These are phyloP conservation scores for Saksenaea oblongispora DNA, from an alignment of 371 early-diverging fungal species.

Conservation along the genomic window DNA sequence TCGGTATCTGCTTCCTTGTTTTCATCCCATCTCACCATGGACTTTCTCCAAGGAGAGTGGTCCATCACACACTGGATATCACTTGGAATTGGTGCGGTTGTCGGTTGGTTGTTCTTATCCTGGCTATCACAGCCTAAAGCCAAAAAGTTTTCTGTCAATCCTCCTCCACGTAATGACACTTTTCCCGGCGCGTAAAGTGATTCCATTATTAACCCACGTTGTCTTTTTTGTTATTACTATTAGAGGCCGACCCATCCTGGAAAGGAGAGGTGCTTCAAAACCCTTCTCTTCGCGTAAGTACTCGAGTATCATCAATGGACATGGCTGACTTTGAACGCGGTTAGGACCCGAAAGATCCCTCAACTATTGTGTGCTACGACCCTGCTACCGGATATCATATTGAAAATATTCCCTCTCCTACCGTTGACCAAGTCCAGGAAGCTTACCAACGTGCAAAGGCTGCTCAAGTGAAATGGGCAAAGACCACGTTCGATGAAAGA, in stretches of 20 bases:
- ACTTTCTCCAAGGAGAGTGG: not conserved
- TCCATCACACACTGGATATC: constrained; percentile 22
- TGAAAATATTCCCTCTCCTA: constrained; percentile 62
- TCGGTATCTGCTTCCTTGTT: not conserved
- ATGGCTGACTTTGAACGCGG: constrained; percentile 5
- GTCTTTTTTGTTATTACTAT: not conserved
- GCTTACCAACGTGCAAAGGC: constrained; percentile 58
- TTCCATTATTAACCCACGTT: not conserved
- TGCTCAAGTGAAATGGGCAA: constrained; percentile 74
- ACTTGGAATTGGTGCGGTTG: constrained; percentile 30
- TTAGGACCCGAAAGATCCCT: constrained; percentile 55
- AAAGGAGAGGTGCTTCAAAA: constrained; percentile 53
- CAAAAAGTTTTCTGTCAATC: constrained; percentile 35
- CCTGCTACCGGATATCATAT: constrained; percentile 85
- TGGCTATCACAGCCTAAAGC: constrained; percentile 35
- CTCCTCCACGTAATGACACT: constrained; percentile 38
- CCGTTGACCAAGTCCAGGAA: constrained; percentile 57
- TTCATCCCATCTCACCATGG: constrained; percentile 1
- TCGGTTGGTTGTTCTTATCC: constrained; percentile 31
- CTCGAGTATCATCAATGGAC: not conserved
- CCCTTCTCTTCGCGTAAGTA: constrained; percentile 57
- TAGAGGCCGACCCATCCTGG: constrained; percentile 54
- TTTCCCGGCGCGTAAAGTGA: not conserved
- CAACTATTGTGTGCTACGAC: constrained; percentile 80
- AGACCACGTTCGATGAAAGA: constrained; percentile 77